Evolutionary conservation across 352 stramenopile genomes (phyloP).

Genomic region (Plasmopara muralis): DNA sequence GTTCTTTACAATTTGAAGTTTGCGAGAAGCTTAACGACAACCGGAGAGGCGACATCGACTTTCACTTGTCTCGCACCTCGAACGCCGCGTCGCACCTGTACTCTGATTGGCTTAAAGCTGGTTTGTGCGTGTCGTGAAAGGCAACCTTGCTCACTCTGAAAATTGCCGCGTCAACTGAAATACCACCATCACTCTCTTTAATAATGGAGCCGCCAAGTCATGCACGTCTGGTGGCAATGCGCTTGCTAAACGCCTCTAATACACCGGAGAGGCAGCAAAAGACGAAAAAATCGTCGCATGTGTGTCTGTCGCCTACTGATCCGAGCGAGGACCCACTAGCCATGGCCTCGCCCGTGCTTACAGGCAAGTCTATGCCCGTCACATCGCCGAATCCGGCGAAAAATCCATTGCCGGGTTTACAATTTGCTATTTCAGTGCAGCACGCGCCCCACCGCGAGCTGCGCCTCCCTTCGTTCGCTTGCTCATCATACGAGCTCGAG

Average conservation of each 20-base stretch:
- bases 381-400: constrained; percentile 41
- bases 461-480: constrained; percentile 48
- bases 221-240: constrained; percentile 25
- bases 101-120: constrained; percentile 17
- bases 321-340: constrained; percentile 22
- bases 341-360: constrained; percentile 37
- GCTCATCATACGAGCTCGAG: constrained; percentile 30
- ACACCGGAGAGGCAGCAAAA: constrained; percentile 13
- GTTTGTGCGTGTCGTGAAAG: constrained; percentile 22
- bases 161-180: constrained; percentile 19
- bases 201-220: constrained; percentile 21
- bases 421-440: constrained; percentile 55
- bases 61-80: constrained; percentile 18
- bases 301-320: constrained; percentile 27
- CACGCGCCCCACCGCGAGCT: constrained; percentile 33
- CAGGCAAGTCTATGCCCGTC: constrained; percentile 26
- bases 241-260: constrained; percentile 15
- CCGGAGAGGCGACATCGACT: constrained; percentile 18
- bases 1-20: constrained; percentile 3
- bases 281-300: constrained; percentile 10
- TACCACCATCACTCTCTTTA: not conserved
- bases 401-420: constrained; percentile 52
- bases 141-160: constrained; percentile 21
- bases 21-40: constrained; percentile 9
- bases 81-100: constrained; percentile 29